Evolutionary conservation across 352 stramenopile species (phyloP), one percentile per base, ranked within the genome.

Genomic region (Pythium monospermum): DNA sequence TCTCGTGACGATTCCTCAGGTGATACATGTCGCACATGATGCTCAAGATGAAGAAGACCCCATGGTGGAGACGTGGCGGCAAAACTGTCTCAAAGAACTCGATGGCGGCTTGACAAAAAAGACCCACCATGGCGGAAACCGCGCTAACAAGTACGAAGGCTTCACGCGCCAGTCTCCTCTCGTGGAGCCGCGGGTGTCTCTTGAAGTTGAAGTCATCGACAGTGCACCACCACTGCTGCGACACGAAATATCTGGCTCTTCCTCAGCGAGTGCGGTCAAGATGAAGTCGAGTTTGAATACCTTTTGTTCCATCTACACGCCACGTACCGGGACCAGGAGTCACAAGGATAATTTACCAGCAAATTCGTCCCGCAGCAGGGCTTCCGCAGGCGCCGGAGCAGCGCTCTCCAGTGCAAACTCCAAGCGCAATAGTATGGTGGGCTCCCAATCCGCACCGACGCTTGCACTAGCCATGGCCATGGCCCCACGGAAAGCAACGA

Each of bases 241-340:
- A 6, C 43, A 54, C 33, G 56, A 64, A 30, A 41, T 55, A 6
- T 28, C 31, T 6, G 41, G 42, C 3, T 35, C 42, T 0, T 26
- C 45, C 4, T 54, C 53, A 2, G 44, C 23, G 1, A 47, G 41
- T 26, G 52, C 52, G 13, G 56, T 64, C 42, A 45, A 45, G 27
- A 58, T 64, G 56, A 64, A 64, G 36, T 56, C 43, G 3, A 64
- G 49, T 46, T 23, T 64, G 11, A 58, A 42, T 13, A 58, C 56
- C 15, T 64, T 64, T 31, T 58, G 46, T 3, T 35, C 56, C 4
- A 57, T 64, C 21, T 58, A 41, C 4, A 56, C 48, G 3, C 13
- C 35, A n/a, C 30, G 6, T 32, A 6, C 33, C n/a, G 15, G 36
- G 7, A 22, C 36, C 6, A n/a, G n/a, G n/a, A n/a, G n/a, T n/a